Evolutionary conservation across 768 basidiomycete genomes (phyloP), one percentile per base, ranked within the genome.

Genomic region (Lactarius sanguifluus): DNA sequence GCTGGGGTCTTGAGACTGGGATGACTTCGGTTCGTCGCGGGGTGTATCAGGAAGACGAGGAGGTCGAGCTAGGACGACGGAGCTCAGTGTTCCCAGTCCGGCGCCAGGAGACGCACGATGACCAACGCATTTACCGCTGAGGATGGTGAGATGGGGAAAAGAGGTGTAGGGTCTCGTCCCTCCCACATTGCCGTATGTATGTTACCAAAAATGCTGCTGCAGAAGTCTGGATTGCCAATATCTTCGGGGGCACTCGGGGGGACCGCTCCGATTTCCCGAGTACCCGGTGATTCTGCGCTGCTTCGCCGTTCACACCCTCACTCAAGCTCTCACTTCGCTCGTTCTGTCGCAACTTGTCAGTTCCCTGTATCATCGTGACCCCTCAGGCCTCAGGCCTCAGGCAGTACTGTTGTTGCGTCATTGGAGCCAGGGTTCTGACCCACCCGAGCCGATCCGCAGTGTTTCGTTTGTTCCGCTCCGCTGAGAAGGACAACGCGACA

Each of bases 1-100:
- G 43, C 75, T 74, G 5, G 77, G 74, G 12, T 68, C 64, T 0
- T 59, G 41, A 25, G 41, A 13, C 15, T 41, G 57, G 4, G 41
- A 16, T 43, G 47, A 12, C 23, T 52, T 55, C 13, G 25, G 20
- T 10, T 67, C 66, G 1, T 43, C 40, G 5, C 59, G 50, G 15
- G 66, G 23, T 43, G 34, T 32, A 20, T 55, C 57, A n/a, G 20
- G 62, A 64, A 13, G 66, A 66, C 40, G 65, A 67, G 9, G 65
- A 67, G 15, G 66, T 25, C 3, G 66, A 67, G 41, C 40, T 43
- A 20, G 57, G 20, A 43, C 32, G 61, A 59, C 15, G 55, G 12
- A 7, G 20, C 20, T 32, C 40, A 32, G 57, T 25, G 28, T 16
- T 41, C 50, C 20, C 18, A 12, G 61, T 25, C 38, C 50, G 57